Evolutionary conservation across 208 protist genomes (phyloP).

Genomic region (Naegleria fowleri): DNA sequence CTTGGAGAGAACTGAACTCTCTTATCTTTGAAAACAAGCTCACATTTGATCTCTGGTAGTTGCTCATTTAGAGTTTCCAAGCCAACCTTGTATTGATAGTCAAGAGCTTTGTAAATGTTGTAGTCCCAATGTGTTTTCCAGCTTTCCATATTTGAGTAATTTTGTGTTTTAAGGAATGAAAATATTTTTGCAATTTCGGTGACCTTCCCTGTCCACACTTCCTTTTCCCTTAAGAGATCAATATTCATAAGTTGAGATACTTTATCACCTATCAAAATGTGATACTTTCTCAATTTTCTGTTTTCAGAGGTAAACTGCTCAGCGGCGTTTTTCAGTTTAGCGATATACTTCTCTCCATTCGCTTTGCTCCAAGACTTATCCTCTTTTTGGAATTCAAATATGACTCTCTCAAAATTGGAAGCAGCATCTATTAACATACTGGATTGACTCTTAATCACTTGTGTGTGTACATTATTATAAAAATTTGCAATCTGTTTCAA

Average conservation of each 20-base stretch:
- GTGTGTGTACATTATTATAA: slow-evolving; percentile 77
- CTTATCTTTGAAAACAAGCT: slow-evolving; percentile 84
- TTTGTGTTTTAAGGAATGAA: slow-evolving; percentile 63
- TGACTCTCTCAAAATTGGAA: slow-evolving; percentile 70
- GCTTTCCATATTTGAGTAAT: slow-evolving; percentile 75
- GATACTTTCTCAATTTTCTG: slow-evolving; percentile 78
- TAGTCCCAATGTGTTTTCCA: slow-evolving; percentile 94
- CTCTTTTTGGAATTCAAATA: slow-evolving; percentile 67
- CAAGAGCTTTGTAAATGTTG: slow-evolving; percentile 95
- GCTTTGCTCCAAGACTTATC: slow-evolving; percentile 70
- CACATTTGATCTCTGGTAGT: slow-evolving; percentile 77
- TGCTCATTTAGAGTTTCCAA: slow-evolving; percentile 81
- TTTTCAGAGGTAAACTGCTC: slow-evolving; percentile 79
- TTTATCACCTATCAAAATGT: slow-evolving; percentile 68
- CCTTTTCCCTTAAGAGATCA: slow-evolving; percentile 79
- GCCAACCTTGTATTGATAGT: slow-evolving; percentile 84
- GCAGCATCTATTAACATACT: not conserved
- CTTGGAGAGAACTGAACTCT: slow-evolving; percentile 82
- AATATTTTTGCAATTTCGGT: slow-evolving; percentile 75
- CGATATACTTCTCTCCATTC: slow-evolving; percentile 71
- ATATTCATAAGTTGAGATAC: slow-evolving; percentile 76
- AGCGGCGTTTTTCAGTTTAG: slow-evolving; percentile 65
- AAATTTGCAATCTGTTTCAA: slow-evolving; percentile 71
- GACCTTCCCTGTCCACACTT: slow-evolving; percentile 82
- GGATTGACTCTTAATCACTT: slow-evolving; percentile 61